Conservation (phyloP, 805 yeast species). For the Candida ipomoeae region DNA sequence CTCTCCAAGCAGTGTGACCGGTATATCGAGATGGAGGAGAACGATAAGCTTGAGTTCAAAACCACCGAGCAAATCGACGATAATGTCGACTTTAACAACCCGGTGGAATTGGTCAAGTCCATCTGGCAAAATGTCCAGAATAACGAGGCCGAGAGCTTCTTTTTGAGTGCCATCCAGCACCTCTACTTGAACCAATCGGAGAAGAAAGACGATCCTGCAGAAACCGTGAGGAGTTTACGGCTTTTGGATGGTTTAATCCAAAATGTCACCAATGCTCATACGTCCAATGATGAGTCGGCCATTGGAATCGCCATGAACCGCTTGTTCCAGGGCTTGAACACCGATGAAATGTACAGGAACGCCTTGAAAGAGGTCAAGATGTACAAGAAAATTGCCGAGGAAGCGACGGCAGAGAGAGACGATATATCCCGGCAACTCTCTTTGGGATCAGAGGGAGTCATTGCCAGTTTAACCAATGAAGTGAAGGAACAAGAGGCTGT, state of each 20-base stretch:
- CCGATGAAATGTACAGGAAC: constrained; percentile 80
- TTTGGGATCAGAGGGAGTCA: constrained; percentile 73
- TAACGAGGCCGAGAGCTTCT: constrained; percentile 55
- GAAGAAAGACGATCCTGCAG: constrained; percentile 40
- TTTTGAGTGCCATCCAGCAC: constrained; percentile 64
- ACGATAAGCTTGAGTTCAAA: constrained; percentile 48
- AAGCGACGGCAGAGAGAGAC: constrained; percentile 38
- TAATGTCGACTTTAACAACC: constrained; percentile 61
- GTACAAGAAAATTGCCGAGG: constrained; percentile 23
- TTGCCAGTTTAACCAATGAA: constrained; percentile 57
- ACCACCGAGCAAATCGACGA: constrained; percentile 30
- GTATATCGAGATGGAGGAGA: constrained; percentile 52
- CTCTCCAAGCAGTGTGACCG: constrained; percentile 63
- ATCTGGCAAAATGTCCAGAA: constrained; percentile 56
- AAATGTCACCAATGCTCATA: constrained; percentile 52
- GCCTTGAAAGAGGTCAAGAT: constrained; percentile 40
- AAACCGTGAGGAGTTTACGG: constrained; percentile 49
- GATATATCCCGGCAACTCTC: constrained; percentile 62
- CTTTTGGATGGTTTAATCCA: constrained; percentile 64
- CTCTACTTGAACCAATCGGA: constrained; percentile 54
- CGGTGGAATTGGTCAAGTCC: constrained; percentile 61
- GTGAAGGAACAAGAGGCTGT: constrained; percentile 60
- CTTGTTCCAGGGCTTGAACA: constrained; percentile 64
- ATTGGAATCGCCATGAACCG: constrained; percentile 74
- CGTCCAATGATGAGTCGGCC: constrained; percentile 44